Conservation (phyloP, 495 filamentous ascomycete genomes). For the Neurospora sp. region DNA sequence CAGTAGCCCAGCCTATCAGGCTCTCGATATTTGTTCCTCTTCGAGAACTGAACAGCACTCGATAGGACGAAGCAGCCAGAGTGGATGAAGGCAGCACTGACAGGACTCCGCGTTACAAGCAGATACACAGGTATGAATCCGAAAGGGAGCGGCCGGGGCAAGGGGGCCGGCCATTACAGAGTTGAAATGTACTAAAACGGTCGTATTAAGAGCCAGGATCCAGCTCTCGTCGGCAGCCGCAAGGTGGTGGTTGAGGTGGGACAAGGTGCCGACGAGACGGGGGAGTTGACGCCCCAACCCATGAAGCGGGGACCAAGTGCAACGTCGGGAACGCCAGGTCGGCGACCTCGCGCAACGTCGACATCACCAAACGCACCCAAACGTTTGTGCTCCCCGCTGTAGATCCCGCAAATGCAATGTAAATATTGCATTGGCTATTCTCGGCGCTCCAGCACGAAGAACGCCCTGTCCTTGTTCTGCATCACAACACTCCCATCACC, state of each 20-base stretch:
- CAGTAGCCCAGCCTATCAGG: background rate
- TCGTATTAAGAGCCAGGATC: background rate
- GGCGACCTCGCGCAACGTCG: slow-evolving; percentile 12
- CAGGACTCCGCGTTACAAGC: background rate
- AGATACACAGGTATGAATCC: background rate
- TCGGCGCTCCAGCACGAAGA: background rate
- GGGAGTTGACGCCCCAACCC: background rate
- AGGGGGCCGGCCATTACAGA: background rate
- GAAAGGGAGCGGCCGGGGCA: background rate
- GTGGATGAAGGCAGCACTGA: background rate
- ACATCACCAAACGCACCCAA: background rate
- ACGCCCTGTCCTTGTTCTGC: background rate
- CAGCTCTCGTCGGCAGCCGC: background rate
- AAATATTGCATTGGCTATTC: background rate
- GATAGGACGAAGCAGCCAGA: background rate
- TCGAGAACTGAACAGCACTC: background rate
- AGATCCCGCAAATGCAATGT: slow-evolving; percentile 10
- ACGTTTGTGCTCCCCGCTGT: slow-evolving; percentile 8
- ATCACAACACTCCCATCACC: background rate
- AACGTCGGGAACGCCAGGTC: slow-evolving; percentile 9
- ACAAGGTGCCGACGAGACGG: background rate
- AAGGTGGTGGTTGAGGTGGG: background rate
- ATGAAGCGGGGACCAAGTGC: background rate
- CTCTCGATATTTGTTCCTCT: background rate
- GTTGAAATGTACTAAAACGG: background rate